Conservation (phyloP, 805 yeast species). For the Starmerella apis region DNA sequence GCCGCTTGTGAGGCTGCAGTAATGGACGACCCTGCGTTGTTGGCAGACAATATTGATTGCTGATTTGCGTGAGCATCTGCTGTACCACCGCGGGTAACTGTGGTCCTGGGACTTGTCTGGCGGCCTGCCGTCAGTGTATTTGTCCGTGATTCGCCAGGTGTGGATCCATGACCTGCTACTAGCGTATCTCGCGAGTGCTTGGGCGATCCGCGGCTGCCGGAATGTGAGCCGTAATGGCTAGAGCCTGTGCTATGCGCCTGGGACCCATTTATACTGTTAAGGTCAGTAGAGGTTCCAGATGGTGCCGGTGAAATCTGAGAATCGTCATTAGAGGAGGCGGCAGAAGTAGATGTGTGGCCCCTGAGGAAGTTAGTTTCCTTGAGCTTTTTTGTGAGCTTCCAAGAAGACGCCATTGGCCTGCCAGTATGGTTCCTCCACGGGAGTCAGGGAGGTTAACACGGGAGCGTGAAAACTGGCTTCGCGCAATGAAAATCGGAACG, state of each 20-base stretch:
- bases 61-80: neutral
- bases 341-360: constrained; percentile 12
- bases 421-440: neutral
- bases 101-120: neutral
- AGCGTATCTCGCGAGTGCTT: constrained; percentile 15
- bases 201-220: neutral
- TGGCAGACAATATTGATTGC: neutral
- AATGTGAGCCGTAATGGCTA: neutral
- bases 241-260: neutral
- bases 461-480: neutral
- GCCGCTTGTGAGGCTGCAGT: neutral
- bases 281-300: neutral
- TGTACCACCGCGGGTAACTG: neutral
- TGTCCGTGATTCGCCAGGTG: constrained; percentile 10
- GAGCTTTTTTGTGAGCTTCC: constrained; percentile 42
- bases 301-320: neutral
- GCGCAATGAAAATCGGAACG: neutral
- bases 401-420: constrained; percentile 27
- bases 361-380: constrained; percentile 34
- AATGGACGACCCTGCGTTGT: neutral
- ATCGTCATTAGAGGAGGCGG: neutral
- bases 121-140: constrained; percentile 15
- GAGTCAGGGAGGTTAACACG: neutral
- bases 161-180: constrained; percentile 6
- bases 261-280: constrained; percentile 20